Conservation (phyloP, 2,329 filamentous ascomycete species). For the Ceratocystis huliohia region DNA sequence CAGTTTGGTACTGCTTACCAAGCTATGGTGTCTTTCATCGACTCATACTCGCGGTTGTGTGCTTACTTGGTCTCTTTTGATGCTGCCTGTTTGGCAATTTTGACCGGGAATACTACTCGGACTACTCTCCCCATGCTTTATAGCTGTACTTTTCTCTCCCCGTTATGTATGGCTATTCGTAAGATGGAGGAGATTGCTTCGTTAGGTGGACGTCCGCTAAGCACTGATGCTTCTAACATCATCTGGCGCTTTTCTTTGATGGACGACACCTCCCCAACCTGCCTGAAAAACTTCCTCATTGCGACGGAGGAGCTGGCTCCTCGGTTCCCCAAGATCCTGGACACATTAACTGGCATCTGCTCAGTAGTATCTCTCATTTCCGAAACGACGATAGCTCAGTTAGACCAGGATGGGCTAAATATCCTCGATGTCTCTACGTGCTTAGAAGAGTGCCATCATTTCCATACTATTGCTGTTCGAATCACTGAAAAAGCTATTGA, state of each 20-base stretch:
- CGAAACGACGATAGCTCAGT: neutral
- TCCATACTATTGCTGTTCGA: neutral
- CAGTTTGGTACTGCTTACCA: slow-evolving; percentile 9
- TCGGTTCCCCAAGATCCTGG: slow-evolving; percentile 11
- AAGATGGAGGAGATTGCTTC: slow-evolving; percentile 2
- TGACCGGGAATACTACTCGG: neutral
- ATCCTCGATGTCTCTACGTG: neutral
- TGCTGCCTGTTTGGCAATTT: slow-evolving; percentile 6
- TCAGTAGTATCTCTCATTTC: neutral
- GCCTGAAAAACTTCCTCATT: neutral
- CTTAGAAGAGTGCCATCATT: slow-evolving; percentile 7
- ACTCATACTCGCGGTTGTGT: slow-evolving; percentile 36
- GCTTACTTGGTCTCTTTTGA: slow-evolving; percentile 43
- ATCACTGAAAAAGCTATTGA: slow-evolving; percentile 3
- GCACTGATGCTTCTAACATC: neutral
- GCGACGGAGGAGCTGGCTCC: neutral
- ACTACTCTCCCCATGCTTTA: slow-evolving; percentile 3
- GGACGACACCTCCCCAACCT: neutral
- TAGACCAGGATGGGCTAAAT: neutral
- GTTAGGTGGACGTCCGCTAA: neutral
- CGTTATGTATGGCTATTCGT: neutral
- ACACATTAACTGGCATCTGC: neutral
- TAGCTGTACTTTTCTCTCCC: neutral
- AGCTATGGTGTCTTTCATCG: slow-evolving; percentile 28
- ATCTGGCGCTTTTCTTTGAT: neutral